Base-by-base conservation (phyloP, 2,329 filamentous ascomycete species). In the Aquanectria penicillioides region DNA sequence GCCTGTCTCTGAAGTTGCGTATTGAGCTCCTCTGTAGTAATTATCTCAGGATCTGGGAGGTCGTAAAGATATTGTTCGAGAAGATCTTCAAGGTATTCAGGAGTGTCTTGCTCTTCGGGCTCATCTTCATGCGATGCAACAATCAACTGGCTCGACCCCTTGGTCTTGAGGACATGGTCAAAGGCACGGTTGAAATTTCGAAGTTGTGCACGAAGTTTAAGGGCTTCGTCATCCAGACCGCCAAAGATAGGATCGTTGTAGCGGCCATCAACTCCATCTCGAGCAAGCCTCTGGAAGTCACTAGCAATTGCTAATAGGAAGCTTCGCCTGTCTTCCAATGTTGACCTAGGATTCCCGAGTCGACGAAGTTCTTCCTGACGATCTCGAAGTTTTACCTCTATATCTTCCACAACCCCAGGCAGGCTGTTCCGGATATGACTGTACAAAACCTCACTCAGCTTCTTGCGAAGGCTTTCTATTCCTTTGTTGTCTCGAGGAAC, bases 231-330 rank as follows among this genome's bases (percentile, higher is more conserved):
- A 0, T 66, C 49, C 1, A 66, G 11, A 0, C 41, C 63, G 2
- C 73, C 71, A 28, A 82, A 82, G 50, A 81, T 81, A 0, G 60
- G 70, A 51, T 75, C 72, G 6, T 56, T 67, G 40, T 77, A 77
- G 3, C 62, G 63, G 0, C 74, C 74, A 0, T 68, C 22, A 2
- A 72, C 62, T 0, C 69, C 73, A 28, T 75, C 70, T 3, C 66
- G 57, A 1, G 71, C 68, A 4, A 77, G 57, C 0, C 61, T 60
- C 23, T 74, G 74, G 36, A 80, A 81, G 0, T 67, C 60, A 22
- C 68, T 68, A 8, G 78, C 74, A 11, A 80, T 73, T 0, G 62
- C 48, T 1, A 80, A 60, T 4, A 80, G 65, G 46, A 75, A 78
- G 0, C 63, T 57, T 12, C 75, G 60, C 60, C 72, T 72, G 2